Evolutionary conservation across 371 early-diverging fungal genomes (phyloP).

Genomic region (Smittium culicis): DNA sequence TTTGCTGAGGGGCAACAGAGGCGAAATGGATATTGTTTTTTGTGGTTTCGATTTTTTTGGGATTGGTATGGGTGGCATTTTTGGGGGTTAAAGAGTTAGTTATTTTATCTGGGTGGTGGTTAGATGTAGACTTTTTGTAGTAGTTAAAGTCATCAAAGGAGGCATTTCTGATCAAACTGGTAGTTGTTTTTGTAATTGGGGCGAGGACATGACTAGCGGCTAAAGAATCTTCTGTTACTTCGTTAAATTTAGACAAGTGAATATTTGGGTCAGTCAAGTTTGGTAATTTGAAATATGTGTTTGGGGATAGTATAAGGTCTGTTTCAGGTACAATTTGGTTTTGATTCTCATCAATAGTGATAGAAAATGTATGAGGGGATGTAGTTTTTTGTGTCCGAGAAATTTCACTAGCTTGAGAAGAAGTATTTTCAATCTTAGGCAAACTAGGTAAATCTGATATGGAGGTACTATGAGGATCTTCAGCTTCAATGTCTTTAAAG

Average conservation of each 20-base stretch:
- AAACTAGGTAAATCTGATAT: too few species aligned
- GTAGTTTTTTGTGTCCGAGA: too few species aligned
- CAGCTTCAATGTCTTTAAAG: slow-evolving; percentile 26
- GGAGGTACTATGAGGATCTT: too few species aligned
- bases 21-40: background rate
- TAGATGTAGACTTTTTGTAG: background rate
- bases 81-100: background rate
- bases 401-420: too few species aligned
- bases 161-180: background rate
- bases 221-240: background rate
- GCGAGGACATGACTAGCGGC: background rate
- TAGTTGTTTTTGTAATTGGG: background rate
- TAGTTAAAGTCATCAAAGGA: background rate
- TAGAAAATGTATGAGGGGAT: too few species aligned
- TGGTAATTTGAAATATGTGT: background rate
- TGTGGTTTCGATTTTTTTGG: background rate
- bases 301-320: background rate
- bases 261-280: background rate
- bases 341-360: background rate
- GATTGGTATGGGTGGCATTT: background rate
- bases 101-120: background rate
- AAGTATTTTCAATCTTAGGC: too few species aligned
- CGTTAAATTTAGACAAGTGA: background rate
- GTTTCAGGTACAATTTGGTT: background rate
- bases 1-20: background rate